phyloP scores from a whole-genome alignment of 2,329 filamentous ascomycete genomes.

The Cryphonectria nitschkei region DNA sequence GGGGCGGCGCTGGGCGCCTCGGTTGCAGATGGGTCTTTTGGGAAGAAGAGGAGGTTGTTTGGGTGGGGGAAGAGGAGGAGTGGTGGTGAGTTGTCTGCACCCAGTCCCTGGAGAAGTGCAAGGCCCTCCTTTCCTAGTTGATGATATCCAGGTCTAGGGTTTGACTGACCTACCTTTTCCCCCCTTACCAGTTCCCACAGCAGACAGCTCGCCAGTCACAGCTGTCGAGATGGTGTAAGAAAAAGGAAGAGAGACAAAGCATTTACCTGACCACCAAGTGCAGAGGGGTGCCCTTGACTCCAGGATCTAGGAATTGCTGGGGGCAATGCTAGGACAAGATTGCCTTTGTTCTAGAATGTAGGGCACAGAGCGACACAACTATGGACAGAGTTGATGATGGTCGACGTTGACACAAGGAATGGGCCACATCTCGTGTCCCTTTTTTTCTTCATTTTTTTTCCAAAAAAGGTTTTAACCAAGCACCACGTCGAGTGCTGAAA shows the following conservation, averaged over 20 bases:
- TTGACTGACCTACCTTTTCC: neutral
- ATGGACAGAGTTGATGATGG: neutral
- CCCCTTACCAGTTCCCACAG: neutral
- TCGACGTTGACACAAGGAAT: too few species aligned
- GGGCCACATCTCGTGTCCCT: too few species aligned
- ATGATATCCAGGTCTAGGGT: neutral
- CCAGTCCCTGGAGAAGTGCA: neutral
- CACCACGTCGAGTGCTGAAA: neutral
- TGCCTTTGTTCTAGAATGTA: too few species aligned
- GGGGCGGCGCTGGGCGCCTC: neutral
- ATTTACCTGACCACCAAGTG: too few species aligned
- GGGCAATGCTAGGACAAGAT: too few species aligned
- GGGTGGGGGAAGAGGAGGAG: conserved; percentile 21
- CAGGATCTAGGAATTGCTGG: too few species aligned
- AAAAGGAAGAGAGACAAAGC: neutral
- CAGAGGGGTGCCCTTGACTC: neutral
- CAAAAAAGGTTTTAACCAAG: too few species aligned
- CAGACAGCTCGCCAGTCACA: conserved; percentile 20
- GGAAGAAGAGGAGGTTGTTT: conserved; percentile 20
- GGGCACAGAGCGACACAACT: too few species aligned
- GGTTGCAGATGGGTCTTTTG: neutral
- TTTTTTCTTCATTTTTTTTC: too few species aligned
- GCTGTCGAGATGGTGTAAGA: conserved; percentile 28
- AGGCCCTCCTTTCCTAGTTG: neutral
- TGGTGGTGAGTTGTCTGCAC: conserved; percentile 7